These are phyloP conservation scores for Blastobotrys malaysiensis DNA, from an alignment of 1,139 yeast genomes.

Conservation along the genomic window DNA sequence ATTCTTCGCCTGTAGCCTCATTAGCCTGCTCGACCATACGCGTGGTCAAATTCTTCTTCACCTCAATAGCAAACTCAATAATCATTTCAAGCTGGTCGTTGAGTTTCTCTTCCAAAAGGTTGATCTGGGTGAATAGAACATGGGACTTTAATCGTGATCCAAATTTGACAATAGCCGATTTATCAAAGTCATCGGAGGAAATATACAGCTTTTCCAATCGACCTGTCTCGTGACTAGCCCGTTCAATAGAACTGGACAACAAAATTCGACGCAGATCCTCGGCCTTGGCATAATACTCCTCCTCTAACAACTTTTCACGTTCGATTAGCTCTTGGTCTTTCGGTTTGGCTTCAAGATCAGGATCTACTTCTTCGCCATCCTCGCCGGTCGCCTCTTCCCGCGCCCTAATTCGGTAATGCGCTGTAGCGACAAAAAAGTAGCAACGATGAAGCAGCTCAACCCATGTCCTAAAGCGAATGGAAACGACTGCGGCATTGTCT, in stretches of 20 bases:
- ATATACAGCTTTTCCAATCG: background rate
- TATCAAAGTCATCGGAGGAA: background rate
- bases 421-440: conserved; percentile 74
- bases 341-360: conserved; percentile 17
- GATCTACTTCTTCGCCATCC: background rate
- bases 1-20: conserved; percentile 70
- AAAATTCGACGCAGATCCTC: conserved; percentile 48
- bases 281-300: conserved; percentile 53
- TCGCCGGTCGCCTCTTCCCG: conserved; percentile 14
- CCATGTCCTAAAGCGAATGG: conserved; percentile 35
- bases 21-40: conserved; percentile 42
- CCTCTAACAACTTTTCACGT: conserved; percentile 33
- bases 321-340: conserved; percentile 8
- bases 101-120: background rate
- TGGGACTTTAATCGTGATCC: background rate
- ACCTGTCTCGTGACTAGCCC: background rate
- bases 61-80: conserved; percentile 41
- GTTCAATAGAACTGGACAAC: background rate
- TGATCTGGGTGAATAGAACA: background rate
- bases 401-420: conserved; percentile 43
- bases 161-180: background rate
- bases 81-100: conserved; percentile 15
- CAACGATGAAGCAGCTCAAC: conserved; percentile 65
- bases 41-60: conserved; percentile 43
- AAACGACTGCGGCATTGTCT: conserved; percentile 19